Evolutionary conservation across 2,329 filamentous ascomycete genomes (phyloP), one percentile per base, ranked within the genome.

Genomic region (Zymoseptoria tritici): DNA sequence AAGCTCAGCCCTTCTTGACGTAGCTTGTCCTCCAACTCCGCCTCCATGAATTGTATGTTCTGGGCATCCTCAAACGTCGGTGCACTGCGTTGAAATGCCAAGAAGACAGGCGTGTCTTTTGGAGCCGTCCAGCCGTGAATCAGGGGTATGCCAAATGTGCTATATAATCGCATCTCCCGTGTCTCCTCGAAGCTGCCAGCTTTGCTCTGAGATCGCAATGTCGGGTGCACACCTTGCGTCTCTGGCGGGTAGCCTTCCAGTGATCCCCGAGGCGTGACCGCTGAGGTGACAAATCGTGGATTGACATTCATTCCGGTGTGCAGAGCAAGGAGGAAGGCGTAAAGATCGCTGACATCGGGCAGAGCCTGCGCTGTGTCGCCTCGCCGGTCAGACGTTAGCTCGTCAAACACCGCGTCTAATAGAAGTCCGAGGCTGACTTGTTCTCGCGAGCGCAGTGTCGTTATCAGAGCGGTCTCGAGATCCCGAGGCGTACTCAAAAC

Each of bases 291-390:
- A 64, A 96, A 94, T 20, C 89, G 85, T 2, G 94, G 94, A 65
- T 99, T 99, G 59, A 97, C 93, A 69, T 97, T 99, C 90, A 99
- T 96, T 46, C 94, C 94, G 0, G 92, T 97, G 67, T 97, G 91
- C 2, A 99, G 78, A 52, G 90, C 89, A 59, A 94, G 84, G 2
- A 99, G 79, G 70, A 99, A 99, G 6, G 83, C 81, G 72, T 96
- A 96, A 1, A 99, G 80, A 60, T 96, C 92, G 42, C 87, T 83
- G 9, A 97, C 88, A 71, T 97, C 94, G 0, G 93, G 93, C 22
- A 97, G 76, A 16, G 85, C 79, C 59, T 80, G 78, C 1, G 81
- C 81, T 36, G 86, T 83, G 54, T 84, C 83, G 0, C 84, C 86
- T 56, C 88, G 80, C 56, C 88, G 77, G 8, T 85, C 85, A 2